Base-by-base conservation (phyloP, 129 eudicot genomes). In the Flaveria bidentis region DNA sequence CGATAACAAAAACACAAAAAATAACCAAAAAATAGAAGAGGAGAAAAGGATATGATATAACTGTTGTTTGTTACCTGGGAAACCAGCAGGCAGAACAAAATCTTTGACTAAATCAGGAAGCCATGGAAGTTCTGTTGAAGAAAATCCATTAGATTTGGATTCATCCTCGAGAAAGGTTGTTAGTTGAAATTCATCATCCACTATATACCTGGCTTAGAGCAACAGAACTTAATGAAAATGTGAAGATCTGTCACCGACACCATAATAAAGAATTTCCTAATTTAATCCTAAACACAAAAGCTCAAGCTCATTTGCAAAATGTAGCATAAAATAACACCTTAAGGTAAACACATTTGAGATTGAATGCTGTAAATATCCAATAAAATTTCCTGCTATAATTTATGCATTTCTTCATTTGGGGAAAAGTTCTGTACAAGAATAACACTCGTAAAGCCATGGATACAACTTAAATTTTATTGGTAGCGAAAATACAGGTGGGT, bases 81-180 rank as follows among this genome's bases (percentile, higher is more conserved):
- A 95, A 25, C 97, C 99, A 30, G 99, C 84, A 70, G 99, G 99
- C 22, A 95, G 80, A 56, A 91, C 76, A 69, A 95, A 91, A 79
- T 87, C 97, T 71, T 86, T 95, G 67, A 95, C 77, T 65, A 51
- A 30, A 82, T 83, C 84, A 50, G 99, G 99, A 80, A 95, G 88
- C 99, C 94, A 91, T 55, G 86, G 81, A 51, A 95, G 74, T 58
- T 84, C 84, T 22, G 52, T 53, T 7, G 66, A 69, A 26, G 87
- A 76, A 71, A 53, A 74, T 46, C 83, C 82, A 65, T 77, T 78
- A 23, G 76, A 36, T 75, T 68, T 72, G 44, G 87, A 39, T 15
- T 47, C 77, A 63, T 86, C 81, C 67, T 91, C 92, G 11, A 87
- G 82, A 72, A 73, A 63, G 23, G 91, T 87, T 79, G 77, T 82